phyloP scores from a whole-genome alignment of 2,329 filamentous ascomycete genomes.

The Pleurostoma richardsiae region DNA sequence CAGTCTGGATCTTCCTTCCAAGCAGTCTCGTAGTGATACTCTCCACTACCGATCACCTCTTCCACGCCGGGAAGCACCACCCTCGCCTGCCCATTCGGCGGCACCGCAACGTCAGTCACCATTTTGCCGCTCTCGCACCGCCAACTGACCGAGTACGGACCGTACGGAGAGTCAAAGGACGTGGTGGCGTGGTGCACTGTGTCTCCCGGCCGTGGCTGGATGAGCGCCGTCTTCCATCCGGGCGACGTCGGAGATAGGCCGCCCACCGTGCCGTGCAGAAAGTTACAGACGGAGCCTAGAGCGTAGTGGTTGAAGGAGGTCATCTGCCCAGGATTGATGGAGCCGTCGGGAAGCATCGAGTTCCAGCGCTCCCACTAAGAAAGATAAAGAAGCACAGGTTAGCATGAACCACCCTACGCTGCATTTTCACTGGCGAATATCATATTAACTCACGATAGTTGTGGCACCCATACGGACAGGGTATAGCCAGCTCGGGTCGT shows the following conservation, averaged over 20 bases:
- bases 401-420: neutral
- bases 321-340: slow-evolving; percentile 32
- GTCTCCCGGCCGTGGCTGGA: slow-evolving; percentile 11
- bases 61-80: slow-evolving; percentile 1
- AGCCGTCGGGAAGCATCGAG: slow-evolving; percentile 27
- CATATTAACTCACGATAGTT: slow-evolving; percentile 7
- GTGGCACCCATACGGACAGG: slow-evolving; percentile 2
- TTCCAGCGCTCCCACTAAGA: slow-evolving; percentile 34
- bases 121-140: neutral
- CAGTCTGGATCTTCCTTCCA: slow-evolving; percentile 6
- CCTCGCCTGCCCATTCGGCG: slow-evolving; percentile 1
- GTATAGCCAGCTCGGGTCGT: slow-evolving; percentile 3
- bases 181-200: neutral
- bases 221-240: slow-evolving; percentile 15
- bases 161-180: slow-evolving; percentile 3
- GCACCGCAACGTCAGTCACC: neutral
- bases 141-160: slow-evolving; percentile 2
- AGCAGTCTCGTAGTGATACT: slow-evolving; percentile 3
- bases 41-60: neutral
- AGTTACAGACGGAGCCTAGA: slow-evolving; percentile 30
- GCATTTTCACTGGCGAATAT: neutral
- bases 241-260: slow-evolving; percentile 15
- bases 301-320: slow-evolving; percentile 37
- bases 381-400: slow-evolving; percentile 6
- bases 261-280: slow-evolving; percentile 24